Evolutionary conservation across 257 asterid genomes (phyloP), one percentile per base, ranked within the genome.

Genomic region (Rubia yunnanensis): DNA sequence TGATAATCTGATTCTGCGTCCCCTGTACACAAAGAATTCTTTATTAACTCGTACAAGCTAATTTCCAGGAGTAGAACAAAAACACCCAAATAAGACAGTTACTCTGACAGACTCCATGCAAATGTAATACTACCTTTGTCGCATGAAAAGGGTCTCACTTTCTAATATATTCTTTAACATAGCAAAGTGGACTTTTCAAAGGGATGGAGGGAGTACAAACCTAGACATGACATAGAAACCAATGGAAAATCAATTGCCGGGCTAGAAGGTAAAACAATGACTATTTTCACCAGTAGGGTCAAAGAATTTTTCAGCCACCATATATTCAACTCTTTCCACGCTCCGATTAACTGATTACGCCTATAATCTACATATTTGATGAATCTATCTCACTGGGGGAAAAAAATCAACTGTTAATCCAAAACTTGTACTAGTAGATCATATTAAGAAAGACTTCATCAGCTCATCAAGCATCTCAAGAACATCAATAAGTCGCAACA

Each of bases 1-100:
- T 76, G 85, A 69, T 71, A 23, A 20, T 32, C 7, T 6, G 36
- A 34, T 30, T 71, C 75, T 20, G 44, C 73, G 69, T 70, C 69
- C 35, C 55, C 92, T 83, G 84, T 52, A 32, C 1, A 28, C 31
- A 71, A 1, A 49, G 27, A 53, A 20, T 15, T 26, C n/a, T 23
- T 15, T 46, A 31, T 18, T 4, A 64, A 10, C n/a, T 39, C n/a
- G 15, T 22, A 26, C 34, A 20, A 64, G 28, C 58, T 26, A 44
- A 46, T 63, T 44, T 48, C 28, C 10, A 3, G 18, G 38, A 63
- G 15, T 63, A 5, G 36, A 44, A 64, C 38, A 5, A 24, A 15
- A n/a, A 10, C 5, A 26, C n/a, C 17, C 2, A 26, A 39, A 41
- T 26, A 7, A 53, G 56, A 38, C 24, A 44, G 41, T 44, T 63